These are phyloP conservation scores for Fusarium torulosum DNA, from an alignment of 2,329 filamentous ascomycete species.

Conservation along the genomic window DNA sequence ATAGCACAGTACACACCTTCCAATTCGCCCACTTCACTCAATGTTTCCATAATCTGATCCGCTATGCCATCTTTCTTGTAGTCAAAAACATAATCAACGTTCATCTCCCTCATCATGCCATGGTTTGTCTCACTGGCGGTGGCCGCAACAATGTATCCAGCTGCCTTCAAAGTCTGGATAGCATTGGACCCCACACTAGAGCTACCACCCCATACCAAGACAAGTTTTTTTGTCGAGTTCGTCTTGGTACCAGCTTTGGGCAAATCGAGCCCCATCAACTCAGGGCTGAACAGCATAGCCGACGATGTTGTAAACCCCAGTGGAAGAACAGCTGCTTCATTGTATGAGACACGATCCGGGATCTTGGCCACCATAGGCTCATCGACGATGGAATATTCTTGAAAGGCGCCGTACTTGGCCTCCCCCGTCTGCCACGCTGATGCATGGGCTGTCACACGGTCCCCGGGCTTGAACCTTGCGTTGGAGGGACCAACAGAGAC, in stretches of 20 bases:
- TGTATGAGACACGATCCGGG: background rate
- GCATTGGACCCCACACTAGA: conserved; percentile 1
- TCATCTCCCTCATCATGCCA: background rate
- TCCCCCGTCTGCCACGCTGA: conserved; percentile 1
- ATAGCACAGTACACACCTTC: background rate
- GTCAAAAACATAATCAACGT: background rate
- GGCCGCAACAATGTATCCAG: background rate
- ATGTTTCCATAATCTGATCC: background rate
- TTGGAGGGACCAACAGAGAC: background rate
- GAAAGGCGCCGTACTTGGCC: background rate
- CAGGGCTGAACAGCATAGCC: background rate
- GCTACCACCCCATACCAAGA: background rate
- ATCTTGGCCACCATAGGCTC: conserved; percentile 2
- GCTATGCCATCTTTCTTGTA: background rate
- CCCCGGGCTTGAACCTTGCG: fast-evolving
- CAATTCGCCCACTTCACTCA: background rate
- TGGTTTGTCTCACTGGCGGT: background rate
- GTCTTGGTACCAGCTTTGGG: background rate
- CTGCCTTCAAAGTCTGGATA: background rate
- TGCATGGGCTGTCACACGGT: background rate
- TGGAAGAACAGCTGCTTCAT: background rate
- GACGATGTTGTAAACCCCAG: background rate
- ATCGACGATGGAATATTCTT: background rate
- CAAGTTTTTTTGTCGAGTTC: background rate
- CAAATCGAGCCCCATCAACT: background rate